Percentiles rank a stretch among this genome's conserved stretches.
These are phyloP conservation scores for Purpureocillium takamizusanense DNA, from an alignment of 2,329 filamentous ascomycete genomes.

Conservation along the genomic window DNA sequence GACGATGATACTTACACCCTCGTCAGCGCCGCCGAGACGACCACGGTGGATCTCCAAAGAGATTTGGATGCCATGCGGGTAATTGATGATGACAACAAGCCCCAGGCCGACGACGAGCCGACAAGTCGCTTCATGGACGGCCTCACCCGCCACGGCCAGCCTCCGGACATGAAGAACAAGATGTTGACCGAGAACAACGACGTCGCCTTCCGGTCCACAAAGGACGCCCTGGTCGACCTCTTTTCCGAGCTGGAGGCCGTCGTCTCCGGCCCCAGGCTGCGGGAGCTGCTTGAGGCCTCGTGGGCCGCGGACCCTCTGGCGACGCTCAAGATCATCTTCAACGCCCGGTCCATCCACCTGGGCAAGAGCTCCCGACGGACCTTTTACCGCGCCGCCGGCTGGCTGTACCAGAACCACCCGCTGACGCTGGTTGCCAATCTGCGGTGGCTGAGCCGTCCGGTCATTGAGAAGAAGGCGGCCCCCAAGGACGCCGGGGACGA, in stretches of 20 bases:
- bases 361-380: conserved; percentile 39
- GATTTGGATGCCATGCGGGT: conserved; percentile 4
- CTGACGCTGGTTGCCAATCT: conserved; percentile 44
- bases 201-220: conserved; percentile 36
- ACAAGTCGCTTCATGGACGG: conserved; percentile 24
- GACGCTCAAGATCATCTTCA: conserved; percentile 52
- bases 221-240: conserved; percentile 39
- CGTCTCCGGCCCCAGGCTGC: conserved; percentile 25
- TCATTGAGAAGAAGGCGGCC: conserved; percentile 44
- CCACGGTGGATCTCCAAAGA: conserved; percentile 13
- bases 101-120: background rate
- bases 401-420: conserved; percentile 46
- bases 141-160: conserved; percentile 14
- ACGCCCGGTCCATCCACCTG: conserved; percentile 50
- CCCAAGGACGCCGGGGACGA: conserved; percentile 22
- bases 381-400: conserved; percentile 46
- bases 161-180: conserved; percentile 25
- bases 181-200: conserved; percentile 45
- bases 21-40: conserved; percentile 12
- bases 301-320: conserved; percentile 38
- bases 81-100: background rate
- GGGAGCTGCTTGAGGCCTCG: conserved; percentile 32
- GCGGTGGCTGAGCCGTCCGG: conserved; percentile 43
- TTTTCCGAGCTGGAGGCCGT: conserved; percentile 41
- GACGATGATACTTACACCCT: conserved; percentile 16